A percentile compares a stretch with the other conserved stretches of the same genome.
Conservation (phyloP, 1,139 yeast species). For the Groenewaldozyma sp. region DNA sequence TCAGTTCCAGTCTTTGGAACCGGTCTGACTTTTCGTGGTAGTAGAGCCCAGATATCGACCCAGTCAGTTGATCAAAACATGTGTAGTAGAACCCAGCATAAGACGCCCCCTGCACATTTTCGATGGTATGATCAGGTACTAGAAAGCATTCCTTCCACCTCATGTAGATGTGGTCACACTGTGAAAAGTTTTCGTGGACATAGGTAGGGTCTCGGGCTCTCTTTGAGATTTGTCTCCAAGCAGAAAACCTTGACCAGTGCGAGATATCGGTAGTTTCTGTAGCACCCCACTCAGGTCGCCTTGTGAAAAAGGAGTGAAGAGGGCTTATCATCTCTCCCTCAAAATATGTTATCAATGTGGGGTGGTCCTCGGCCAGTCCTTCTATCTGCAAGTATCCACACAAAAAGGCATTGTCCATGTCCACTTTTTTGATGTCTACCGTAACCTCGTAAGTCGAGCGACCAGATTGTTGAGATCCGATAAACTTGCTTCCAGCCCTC, state of each 20-base stretch:
- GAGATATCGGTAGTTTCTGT: conserved; percentile 60
- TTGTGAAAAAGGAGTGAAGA: conserved; percentile 41
- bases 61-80: conserved; percentile 68
- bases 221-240: conserved; percentile 38
- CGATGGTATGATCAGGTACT: conserved; percentile 69
- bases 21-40: conserved; percentile 70
- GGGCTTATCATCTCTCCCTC: conserved; percentile 77
- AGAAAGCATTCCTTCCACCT: conserved; percentile 90
- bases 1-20: conserved; percentile 57
- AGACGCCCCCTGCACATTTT: conserved; percentile 57
- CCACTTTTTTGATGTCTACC: conserved; percentile 65
- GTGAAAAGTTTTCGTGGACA: conserved; percentile 25
- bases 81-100: conserved; percentile 90
- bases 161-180: conserved; percentile 61
- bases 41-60: conserved; percentile 69
- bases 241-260: conserved; percentile 77
- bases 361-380: conserved; percentile 69
- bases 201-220: conserved; percentile 24
- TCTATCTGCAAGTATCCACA: conserved; percentile 75
- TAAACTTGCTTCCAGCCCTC: conserved; percentile 53
- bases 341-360: conserved; percentile 77
- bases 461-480: conserved; percentile 72
- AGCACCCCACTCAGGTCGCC: conserved; percentile 50
- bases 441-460: conserved; percentile 55
- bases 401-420: conserved; percentile 48